Conservation (phyloP, 2,329 filamentous ascomycete species). For the Neonectria coccinea region DNA sequence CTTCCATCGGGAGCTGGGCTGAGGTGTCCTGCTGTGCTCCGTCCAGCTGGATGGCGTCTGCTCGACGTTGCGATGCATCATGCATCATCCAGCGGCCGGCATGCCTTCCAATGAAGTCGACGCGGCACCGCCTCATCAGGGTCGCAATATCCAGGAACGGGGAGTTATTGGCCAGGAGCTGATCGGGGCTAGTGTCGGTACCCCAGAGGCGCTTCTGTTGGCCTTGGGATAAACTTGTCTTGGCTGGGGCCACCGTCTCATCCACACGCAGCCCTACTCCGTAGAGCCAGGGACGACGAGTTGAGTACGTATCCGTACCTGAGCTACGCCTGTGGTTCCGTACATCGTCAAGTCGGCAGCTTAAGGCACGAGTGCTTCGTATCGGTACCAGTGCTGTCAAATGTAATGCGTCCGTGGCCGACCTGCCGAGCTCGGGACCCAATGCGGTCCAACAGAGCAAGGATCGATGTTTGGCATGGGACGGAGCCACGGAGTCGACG, state of each 20-base stretch:
- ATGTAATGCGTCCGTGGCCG: conserved; percentile 20
- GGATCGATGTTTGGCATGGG: conserved; percentile 22
- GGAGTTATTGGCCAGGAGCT: conserved; percentile 34
- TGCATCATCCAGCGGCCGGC: not conserved
- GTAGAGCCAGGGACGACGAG: conserved; percentile 27
- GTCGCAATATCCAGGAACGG: conserved; percentile 15
- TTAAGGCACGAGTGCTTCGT: not conserved
- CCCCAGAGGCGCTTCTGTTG: conserved; percentile 29
- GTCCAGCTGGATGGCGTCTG: conserved; percentile 23
- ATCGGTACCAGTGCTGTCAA: conserved; percentile 11
- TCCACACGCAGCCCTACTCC: conserved; percentile 25
- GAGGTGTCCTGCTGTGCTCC: conserved; percentile 13
- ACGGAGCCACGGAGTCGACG: conserved; percentile 13
- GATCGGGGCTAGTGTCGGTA: conserved; percentile 32
- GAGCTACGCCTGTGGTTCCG: conserved; percentile 3
- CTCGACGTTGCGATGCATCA: conserved; percentile 20
- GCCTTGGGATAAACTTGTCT: conserved; percentile 32
- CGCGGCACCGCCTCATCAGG: conserved; percentile 5
- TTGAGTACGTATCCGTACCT: conserved; percentile 19
- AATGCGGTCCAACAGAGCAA: conserved; percentile 17
- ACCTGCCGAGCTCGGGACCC: conserved; percentile 11
- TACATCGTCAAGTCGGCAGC: conserved; percentile 3
- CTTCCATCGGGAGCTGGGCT: conserved; percentile 29
- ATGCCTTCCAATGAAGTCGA: conserved; percentile 11
- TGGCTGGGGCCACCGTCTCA: conserved; percentile 27